Base-by-base conservation (phyloP, 2,329 filamentous ascomycete species). In the Leptographium galeiforme region DNA sequence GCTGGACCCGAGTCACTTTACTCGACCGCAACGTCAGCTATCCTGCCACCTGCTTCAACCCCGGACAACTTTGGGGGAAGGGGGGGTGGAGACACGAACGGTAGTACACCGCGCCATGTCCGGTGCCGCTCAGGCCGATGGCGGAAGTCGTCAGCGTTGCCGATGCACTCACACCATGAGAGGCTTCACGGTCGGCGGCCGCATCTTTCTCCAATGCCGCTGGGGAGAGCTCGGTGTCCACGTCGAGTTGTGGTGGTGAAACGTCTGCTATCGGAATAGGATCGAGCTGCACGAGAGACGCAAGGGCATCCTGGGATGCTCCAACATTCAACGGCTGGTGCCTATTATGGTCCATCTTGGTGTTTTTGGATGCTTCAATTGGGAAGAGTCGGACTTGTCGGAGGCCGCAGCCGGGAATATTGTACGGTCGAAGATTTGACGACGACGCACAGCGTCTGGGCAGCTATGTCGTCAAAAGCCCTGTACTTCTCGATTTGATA, bases 211-310 rank as follows among this genome's bases (percentile, higher is more conserved):
- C 68, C 10, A 68, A 64, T 4, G 66, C 66, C 36, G 71, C 63
- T 53, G 66, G 64, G 33, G 64, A 66, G 38, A 71, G 65, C 25
- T 72, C 77, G 53, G 76, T 73, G 55, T 81, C 75, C 48, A 67
- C 60, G 55, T 68, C 66, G 33, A 8, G 33, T 30, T 18, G 40
- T 18, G 64, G 75, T 52, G 83, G 62, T 2, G 71, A 67, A 40
- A 68, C 68, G 32, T 78, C 85, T 39, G 44, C 39, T 45, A 95
- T 87, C 0, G 89, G 90, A 25, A 82, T 82, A 4, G 90, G 90
- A 52, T 95, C 89, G 57, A 96, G 73, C 63, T 91, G 81, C 51
- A 84, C 76, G 55, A 95, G 76, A 44, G 84, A 84, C 55, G 81
- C 70, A 52, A 82, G 68, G 40, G 81, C 81, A 61, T 75, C 74